Percentiles rank a stretch among this genome's conserved stretches.
phyloP scores from a whole-genome alignment of 2,329 filamentous ascomycete genomes.

The Rutstroemia sydowiana region DNA sequence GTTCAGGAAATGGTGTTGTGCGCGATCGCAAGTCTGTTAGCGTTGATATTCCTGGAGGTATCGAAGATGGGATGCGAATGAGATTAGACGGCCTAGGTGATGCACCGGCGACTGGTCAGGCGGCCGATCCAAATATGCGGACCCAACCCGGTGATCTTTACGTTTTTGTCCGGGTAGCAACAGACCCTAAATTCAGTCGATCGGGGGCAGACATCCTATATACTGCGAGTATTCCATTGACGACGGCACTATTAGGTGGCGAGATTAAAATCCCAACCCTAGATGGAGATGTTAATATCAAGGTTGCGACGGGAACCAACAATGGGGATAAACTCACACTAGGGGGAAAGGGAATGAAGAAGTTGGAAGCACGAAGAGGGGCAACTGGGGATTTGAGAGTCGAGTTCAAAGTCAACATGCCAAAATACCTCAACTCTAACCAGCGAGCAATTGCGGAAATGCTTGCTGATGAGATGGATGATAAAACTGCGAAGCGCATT shows the following conservation, averaged over 20 bases:
- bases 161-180: slow-evolving; percentile 81
- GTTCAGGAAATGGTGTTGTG: slow-evolving; percentile 75
- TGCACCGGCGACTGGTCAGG: slow-evolving; percentile 67
- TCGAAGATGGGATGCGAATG: slow-evolving; percentile 93
- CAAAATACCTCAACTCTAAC: slow-evolving; percentile 85
- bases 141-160: slow-evolving; percentile 82
- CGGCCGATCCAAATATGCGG: slow-evolving; percentile 53
- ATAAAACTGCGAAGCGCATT: slow-evolving; percentile 82
- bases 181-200: slow-evolving; percentile 83
- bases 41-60: slow-evolving; percentile 88
- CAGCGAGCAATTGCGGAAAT: slow-evolving; percentile 91
- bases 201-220: slow-evolving; percentile 86
- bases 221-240: slow-evolving; percentile 84
- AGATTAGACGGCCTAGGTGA: slow-evolving; percentile 82
- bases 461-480: slow-evolving; percentile 91
- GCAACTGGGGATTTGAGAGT: slow-evolving; percentile 78
- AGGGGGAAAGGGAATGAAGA: slow-evolving; percentile 88
- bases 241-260: slow-evolving; percentile 85
- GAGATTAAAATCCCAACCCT: slow-evolving; percentile 86
- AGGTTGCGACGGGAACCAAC: slow-evolving; percentile 82
- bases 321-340: slow-evolving; percentile 90
- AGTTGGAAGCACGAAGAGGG: slow-evolving; percentile 60
- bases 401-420: slow-evolving; percentile 92
- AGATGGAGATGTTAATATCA: slow-evolving; percentile 83
- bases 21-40: slow-evolving; percentile 76